Conservation (phyloP, 176 grass and related monocot species). For the Avena eriantha region DNA sequence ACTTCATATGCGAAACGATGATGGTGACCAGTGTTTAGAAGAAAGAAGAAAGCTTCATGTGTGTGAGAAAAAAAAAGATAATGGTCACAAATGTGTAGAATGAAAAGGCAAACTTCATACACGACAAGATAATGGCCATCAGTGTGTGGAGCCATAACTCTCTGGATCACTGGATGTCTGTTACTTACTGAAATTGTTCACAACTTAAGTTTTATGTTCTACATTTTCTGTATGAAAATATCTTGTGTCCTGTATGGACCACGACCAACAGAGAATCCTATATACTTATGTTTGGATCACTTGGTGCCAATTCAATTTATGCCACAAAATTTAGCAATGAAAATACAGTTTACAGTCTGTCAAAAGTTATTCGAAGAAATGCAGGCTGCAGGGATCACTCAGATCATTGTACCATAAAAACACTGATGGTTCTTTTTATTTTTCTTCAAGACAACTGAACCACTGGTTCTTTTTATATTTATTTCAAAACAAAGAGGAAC, state of each 20-base stretch:
- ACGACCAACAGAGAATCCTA: not conserved
- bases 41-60: not conserved
- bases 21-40: not conserved
- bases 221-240: not conserved
- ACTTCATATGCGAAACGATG: not conserved
- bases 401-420: conserved; percentile 2
- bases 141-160: not conserved
- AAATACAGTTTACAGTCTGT: not conserved
- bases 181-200: not conserved
- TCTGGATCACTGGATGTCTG: not conserved
- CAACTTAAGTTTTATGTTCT: not conserved
- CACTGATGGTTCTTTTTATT: not conserved
- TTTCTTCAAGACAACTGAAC: not conserved
- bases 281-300: conserved; percentile 11
- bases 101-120: not conserved
- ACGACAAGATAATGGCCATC: not conserved
- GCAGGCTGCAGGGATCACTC: conserved; percentile 1
- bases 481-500: not conserved
- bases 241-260: not conserved
- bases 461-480: not conserved
- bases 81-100: not conserved
- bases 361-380: not conserved
- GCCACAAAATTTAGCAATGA: conserved; percentile 13
- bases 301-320: not conserved
- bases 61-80: not conserved